Base-by-base conservation (phyloP, 1,284 basidiomycete species). In the Cutaneotrichosporon daszewskae region DNA sequence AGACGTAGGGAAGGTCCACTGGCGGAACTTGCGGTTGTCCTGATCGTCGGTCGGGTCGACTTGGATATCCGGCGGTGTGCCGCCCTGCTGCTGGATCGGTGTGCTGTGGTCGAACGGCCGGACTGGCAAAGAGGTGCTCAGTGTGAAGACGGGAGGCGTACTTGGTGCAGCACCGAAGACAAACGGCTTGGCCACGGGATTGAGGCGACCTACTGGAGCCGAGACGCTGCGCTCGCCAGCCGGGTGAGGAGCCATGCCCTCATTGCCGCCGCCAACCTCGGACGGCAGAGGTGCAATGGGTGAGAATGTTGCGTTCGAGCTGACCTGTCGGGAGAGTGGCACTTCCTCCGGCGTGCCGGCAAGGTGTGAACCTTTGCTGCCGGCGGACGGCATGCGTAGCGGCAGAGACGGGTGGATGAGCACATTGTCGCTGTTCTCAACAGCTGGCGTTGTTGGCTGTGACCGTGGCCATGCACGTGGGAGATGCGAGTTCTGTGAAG, bases 401-500 rank as follows among this genome's bases (percentile, higher is more conserved):
- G 51, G 51, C 19, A 34, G 34, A 4, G 51, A 53, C 8, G 28
- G 40, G 11, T 49, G 35, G 37, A 53, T 53, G 13, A 32, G 33
- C 12, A 53, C 37, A 6, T 24, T 35, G 27, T 23, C 28, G 7
- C 32, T 18, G 35, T 26, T 12, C 5, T 34, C 29, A 26, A 44
- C 43, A 24, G 26, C 24, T 0, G 44, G 51, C 2, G 51, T 46
- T 2, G 36, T 13, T 13, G 47, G 38, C 17, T 44, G 33, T 7
- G 38, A 41, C 24, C 23, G 22, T n/a, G 19, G 13, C 23, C 38
- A 37, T 11, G 29, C 29, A 3, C 32, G 35, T 4, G 47, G 34
- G 5, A 46, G 43, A 33, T 53, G 39, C 13, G 51, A 53, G 44
- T 49, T 53, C 32, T 53, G 51, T 8, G 51, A 53, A 12, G 47